Conservation (phyloP, 257 asterid genomes). For the Solanum rostratum region DNA sequence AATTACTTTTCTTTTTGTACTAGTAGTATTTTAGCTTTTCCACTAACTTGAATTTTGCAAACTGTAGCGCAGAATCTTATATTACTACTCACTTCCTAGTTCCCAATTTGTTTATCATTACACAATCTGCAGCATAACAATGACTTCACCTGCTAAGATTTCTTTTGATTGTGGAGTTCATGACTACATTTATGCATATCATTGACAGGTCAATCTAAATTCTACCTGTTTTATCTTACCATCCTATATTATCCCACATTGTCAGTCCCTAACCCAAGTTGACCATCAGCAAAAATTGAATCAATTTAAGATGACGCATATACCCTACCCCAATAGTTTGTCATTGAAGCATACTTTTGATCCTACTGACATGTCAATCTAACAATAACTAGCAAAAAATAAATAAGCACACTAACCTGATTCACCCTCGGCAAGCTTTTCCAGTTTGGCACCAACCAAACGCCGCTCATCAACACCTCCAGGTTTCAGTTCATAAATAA, state of each 20-base stretch:
- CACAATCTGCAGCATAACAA: neutral
- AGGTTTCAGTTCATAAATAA: conserved; percentile 92
- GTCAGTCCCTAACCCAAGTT: neutral
- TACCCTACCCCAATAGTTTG: neutral
- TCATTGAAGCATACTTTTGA: neutral
- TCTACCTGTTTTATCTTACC: neutral
- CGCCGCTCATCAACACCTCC: conserved; percentile 99
- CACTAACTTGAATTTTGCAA: neutral
- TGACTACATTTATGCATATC: neutral
- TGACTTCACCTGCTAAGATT: neutral
- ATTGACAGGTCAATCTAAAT: neutral
- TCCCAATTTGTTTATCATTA: neutral
- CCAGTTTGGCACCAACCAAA: conserved; percentile 94
- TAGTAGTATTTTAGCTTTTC: neutral
- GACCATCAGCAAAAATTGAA: neutral
- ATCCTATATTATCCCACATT: neutral
- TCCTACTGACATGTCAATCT: neutral
- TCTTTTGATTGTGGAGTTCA: neutral
- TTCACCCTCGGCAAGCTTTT: conserved; percentile 97
- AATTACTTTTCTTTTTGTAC: neutral
- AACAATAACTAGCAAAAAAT: neutral
- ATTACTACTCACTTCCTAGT: neutral
- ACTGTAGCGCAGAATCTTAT: neutral
- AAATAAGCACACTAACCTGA: conserved; percentile 30
- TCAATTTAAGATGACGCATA: neutral